Base-by-base conservation (phyloP, 2,329 filamentous ascomycete genomes). In the Raffaelea arxii region DNA sequence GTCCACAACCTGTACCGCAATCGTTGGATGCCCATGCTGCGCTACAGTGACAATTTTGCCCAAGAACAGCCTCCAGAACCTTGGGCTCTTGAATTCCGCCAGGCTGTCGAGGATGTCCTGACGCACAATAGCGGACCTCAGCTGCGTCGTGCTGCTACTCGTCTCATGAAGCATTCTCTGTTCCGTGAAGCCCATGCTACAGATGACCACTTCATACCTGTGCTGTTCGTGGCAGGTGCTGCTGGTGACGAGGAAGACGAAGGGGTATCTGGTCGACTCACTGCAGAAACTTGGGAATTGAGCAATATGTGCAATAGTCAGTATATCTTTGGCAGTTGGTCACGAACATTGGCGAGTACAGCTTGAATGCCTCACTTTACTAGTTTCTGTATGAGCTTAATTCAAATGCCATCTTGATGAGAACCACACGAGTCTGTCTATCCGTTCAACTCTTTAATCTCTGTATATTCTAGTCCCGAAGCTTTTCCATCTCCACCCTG, bases 1-100 rank as follows among this genome's bases (percentile, higher is more conserved):
- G 81, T 86, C 1, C 82, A 85, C 60, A 86, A 85, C 53, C 69
- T 86, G 1, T 85, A 81, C 58, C 75, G 81, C 18, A 85, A 86
- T 57, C 58, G 68, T 37, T 85, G 80, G 80, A 62, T 56, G 1
- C 78, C 77, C 0, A 85, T 86, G 77, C 55, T 85, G 14, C 64
- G 60, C n/a, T 75, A 77, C 58, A 64, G 70, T 7, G 78, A 83
- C 60, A 82, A 79, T 56, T 79, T 83, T 47, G 78, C 75, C 0
- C 72, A 77, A 64, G 66, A 69, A 27, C 69, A 66, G 2, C 75
- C 79, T 2, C 79, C 80, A 0, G 79, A 76, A 51, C 61, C 66
- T 0, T 78, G 75, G 67, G 75, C 79, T 18, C 59, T 85, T 41
- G 78, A 83, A 55, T 85, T 85, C 55, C 65, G 80, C 6, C 80